phyloP scores from a whole-genome alignment of 2,329 filamentous ascomycete genomes.

The Fusarium siculi region DNA sequence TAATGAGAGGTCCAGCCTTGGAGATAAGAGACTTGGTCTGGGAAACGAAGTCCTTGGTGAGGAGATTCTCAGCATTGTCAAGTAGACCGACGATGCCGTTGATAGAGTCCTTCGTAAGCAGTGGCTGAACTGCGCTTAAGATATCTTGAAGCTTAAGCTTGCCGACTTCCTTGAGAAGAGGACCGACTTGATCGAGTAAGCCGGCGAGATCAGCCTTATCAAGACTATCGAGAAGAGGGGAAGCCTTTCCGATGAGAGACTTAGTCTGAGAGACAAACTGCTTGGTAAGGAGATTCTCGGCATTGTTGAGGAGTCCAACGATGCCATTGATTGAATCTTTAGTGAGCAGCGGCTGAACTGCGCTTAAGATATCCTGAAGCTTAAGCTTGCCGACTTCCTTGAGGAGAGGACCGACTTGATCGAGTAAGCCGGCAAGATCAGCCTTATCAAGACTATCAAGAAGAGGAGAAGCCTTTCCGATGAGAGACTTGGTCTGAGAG shows the following conservation, averaged over 20 bases:
- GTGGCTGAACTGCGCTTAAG: constrained; percentile 42
- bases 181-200: constrained; percentile 48
- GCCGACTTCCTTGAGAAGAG: constrained; percentile 47
- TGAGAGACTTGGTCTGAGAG: constrained; percentile 40
- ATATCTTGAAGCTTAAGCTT: constrained; percentile 48
- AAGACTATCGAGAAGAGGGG: constrained; percentile 48
- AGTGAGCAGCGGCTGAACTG: constrained; percentile 47
- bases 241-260: constrained; percentile 41
- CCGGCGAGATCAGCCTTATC: constrained; percentile 48
- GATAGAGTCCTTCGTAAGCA: constrained; percentile 47
- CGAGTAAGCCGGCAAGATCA: constrained; percentile 48
- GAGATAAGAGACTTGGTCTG: constrained; percentile 43
- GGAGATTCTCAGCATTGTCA: constrained; percentile 46
- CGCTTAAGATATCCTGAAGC: constrained; percentile 42
- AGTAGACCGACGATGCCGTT: constrained; percentile 50
- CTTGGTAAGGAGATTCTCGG: constrained; percentile 44
- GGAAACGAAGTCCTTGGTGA: constrained; percentile 44
- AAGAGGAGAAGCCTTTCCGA: constrained; percentile 46
- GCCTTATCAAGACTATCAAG: constrained; percentile 47
- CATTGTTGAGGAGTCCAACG: constrained; percentile 49
- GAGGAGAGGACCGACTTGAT: constrained; percentile 50
- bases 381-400: constrained; percentile 46
- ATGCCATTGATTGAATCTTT: constrained; percentile 47
- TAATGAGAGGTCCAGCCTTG: constrained; percentile 47
- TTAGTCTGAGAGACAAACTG: constrained; percentile 44